Evolutionary conservation across 441 rosid species (phyloP).

Genomic region (Bruguiera hainesii): DNA sequence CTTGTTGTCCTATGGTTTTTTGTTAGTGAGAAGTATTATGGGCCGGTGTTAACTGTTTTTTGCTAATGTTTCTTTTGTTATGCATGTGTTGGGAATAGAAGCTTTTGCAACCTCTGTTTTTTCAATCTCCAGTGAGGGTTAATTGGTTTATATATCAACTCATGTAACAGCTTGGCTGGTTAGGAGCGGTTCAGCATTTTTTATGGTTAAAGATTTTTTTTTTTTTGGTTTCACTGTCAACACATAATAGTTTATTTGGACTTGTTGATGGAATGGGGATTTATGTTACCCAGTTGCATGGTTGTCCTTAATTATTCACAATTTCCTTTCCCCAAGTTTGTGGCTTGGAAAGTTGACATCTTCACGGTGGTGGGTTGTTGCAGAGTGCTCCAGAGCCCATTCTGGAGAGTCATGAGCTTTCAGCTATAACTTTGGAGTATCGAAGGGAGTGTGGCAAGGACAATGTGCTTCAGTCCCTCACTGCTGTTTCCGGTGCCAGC

Average conservation of each 20-base stretch:
- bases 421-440: conserved; percentile 80
- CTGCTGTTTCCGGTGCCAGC: conserved; percentile 52
- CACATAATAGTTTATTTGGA: conserved; percentile 4
- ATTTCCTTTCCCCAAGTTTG: neutral
- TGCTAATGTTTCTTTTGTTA: no score
- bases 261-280: conserved; percentile 5
- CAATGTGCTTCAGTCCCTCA: conserved; percentile 86
- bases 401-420: conserved; percentile 78
- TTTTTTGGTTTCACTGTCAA: neutral
- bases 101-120: neutral
- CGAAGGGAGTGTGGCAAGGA: conserved; percentile 94
- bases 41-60: neutral
- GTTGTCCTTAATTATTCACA: neutral
- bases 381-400: conserved; percentile 87
- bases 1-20: no score
- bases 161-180: conserved; percentile 7
- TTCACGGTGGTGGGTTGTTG: conserved; percentile 6
- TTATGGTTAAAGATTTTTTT: conserved; percentile 15
- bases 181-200: neutral
- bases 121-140: neutral
- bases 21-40: neutral
- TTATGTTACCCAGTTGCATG: neutral
- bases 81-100: no score
- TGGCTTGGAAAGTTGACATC: neutral
- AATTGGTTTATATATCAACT: conserved; percentile 1